Conservation (phyloP, 2,329 filamentous ascomycete genomes). For the Arthrobotrys sinensis region DNA sequence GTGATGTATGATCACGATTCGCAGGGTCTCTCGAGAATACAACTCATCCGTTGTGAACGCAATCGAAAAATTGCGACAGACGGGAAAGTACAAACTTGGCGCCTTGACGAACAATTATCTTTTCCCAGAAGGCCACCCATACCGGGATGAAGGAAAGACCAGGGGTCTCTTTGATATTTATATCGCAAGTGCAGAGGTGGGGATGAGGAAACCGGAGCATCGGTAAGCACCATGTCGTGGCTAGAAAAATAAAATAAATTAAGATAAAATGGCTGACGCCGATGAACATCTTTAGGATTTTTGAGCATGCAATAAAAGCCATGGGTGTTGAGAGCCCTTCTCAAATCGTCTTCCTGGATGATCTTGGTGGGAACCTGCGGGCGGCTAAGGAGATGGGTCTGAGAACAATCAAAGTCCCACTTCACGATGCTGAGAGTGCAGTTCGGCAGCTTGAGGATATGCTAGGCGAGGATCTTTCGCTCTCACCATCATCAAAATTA, state of each 20-base stretch:
- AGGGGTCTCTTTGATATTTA: constrained; percentile 85
- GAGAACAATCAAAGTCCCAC: constrained; percentile 84
- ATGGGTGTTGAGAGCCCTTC: constrained; percentile 73
- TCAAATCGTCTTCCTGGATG: constrained; percentile 91
- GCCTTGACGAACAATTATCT: constrained; percentile 92
- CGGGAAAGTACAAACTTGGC: constrained; percentile 74
- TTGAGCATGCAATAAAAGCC: constrained; percentile 77
- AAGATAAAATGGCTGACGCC: neutral
- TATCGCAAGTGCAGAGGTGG: constrained; percentile 86
- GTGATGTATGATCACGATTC: constrained; percentile 10
- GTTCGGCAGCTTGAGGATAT: constrained; percentile 84
- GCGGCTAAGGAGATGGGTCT: constrained; percentile 81
- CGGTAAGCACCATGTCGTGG: constrained; percentile 64
- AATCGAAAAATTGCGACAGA: constrained; percentile 77
- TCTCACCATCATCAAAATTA: constrained; percentile 37
- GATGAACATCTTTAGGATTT: constrained; percentile 73
- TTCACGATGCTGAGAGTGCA: constrained; percentile 84
- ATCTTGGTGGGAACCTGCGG: constrained; percentile 94
- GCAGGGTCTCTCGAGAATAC: constrained; percentile 52
- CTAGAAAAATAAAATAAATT: neutral
- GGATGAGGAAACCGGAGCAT: constrained; percentile 87
- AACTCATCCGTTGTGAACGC: constrained; percentile 94
- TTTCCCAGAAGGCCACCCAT: constrained; percentile 82
- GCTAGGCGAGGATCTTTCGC: constrained; percentile 47
- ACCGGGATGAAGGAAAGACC: constrained; percentile 73